These are phyloP conservation scores for Mallotus nudiflorus DNA, from an alignment of 345 rosid species.

Conservation along the genomic window DNA sequence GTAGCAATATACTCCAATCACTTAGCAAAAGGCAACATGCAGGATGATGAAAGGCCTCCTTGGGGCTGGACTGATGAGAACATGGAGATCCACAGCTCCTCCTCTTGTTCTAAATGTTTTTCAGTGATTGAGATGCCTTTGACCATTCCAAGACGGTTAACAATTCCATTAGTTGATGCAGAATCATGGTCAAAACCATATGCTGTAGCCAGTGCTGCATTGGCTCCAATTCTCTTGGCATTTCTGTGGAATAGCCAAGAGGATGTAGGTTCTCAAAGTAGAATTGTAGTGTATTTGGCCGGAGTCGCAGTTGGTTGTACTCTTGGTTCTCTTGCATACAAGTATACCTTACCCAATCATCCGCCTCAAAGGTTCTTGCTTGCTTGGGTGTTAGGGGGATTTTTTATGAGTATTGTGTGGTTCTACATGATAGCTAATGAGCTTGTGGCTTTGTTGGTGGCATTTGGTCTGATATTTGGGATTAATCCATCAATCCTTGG, in stretches of 20 bases:
- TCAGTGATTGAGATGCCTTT: constrained; percentile 69
- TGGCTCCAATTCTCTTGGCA: constrained; percentile 71
- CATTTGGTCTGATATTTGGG: constrained; percentile 61
- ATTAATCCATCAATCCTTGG: constrained; percentile 87
- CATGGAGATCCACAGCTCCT: constrained; percentile 4
- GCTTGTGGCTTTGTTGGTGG: constrained; percentile 73
- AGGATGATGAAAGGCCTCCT: constrained; percentile 33
- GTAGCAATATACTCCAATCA: constrained; percentile 71
- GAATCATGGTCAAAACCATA: constrained; percentile 78
- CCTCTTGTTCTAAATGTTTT: constrained; percentile 40
- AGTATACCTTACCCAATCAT: constrained; percentile 48
- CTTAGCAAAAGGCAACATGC: constrained; percentile 30
- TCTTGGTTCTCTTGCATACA: constrained; percentile 54
- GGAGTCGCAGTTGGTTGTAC: constrained; percentile 48
- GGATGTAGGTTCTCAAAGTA: constrained; percentile 32
- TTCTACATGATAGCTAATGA: constrained; percentile 90
- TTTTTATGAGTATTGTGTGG: constrained; percentile 88
- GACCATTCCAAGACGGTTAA: constrained; percentile 68
- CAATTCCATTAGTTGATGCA: constrained; percentile 73
- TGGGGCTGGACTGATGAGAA: constrained; percentile 32
- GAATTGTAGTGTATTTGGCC: constrained; percentile 38
- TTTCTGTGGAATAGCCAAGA: constrained; percentile 64
- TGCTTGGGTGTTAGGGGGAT: constrained; percentile 83
- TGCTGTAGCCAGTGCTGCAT: constrained; percentile 68
- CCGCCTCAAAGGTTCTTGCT: constrained; percentile 70